phyloP scores from a whole-genome alignment of 306 rosid species.

The Sesbania bispinosa region DNA sequence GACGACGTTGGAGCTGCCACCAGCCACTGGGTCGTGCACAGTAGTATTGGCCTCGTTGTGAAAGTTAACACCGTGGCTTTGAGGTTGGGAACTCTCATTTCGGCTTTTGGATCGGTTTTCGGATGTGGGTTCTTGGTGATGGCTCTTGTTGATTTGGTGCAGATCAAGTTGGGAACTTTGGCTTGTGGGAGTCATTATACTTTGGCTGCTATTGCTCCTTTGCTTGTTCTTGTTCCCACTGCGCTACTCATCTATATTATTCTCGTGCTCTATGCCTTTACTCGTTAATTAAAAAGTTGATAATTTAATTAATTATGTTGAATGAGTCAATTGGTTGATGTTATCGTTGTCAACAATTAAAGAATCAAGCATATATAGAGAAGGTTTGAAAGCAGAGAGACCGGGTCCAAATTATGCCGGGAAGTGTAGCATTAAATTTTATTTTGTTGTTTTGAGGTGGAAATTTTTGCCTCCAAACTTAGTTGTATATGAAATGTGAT shows the following conservation, averaged over 20 bases:
- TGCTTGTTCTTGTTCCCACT: constrained; percentile 72
- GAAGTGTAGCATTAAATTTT: too few relatives aligned
- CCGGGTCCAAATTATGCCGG: too few relatives aligned
- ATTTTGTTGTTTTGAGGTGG: too few relatives aligned
- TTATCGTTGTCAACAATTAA: too few relatives aligned
- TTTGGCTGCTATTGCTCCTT: constrained; percentile 56
- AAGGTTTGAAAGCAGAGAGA: too few relatives aligned
- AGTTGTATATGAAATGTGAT: too few relatives aligned
- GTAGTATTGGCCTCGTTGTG: constrained; percentile 18
- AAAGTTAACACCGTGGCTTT: constrained; percentile 45
- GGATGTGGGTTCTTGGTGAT: constrained; percentile 82
- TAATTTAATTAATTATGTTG: not conserved
- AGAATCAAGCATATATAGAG: too few relatives aligned
- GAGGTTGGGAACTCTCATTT: constrained; percentile 61
- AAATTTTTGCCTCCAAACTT: too few relatives aligned
- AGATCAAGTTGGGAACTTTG: constrained; percentile 69
- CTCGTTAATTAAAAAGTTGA: constrained; percentile 32
- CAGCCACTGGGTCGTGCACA: not conserved
- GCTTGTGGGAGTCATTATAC: constrained; percentile 63
- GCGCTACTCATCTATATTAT: constrained; percentile 57
- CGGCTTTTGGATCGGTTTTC: constrained; percentile 67
- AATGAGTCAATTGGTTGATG: too few relatives aligned
- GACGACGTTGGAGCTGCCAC: not conserved
- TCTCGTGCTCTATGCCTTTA: constrained; percentile 69
- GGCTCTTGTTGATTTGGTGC: constrained; percentile 78